These are phyloP conservation scores for Pseudocercospora vitis DNA, from an alignment of 2,329 filamentous ascomycete species.

Conservation along the genomic window DNA sequence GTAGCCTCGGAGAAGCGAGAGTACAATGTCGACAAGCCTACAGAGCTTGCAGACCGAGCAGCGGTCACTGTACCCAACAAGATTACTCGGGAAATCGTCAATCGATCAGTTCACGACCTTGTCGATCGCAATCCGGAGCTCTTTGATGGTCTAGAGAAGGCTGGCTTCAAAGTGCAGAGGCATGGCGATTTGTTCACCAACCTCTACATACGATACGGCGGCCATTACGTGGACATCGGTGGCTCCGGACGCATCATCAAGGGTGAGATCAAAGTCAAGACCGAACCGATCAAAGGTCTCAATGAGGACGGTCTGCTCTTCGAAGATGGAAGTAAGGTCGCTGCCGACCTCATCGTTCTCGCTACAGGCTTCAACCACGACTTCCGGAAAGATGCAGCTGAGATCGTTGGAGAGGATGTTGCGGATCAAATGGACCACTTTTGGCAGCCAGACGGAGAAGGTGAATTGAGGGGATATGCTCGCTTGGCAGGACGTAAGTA, in stretches of 20 bases:
- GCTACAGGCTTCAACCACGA: slow-evolving; percentile 50
- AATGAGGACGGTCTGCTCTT: slow-evolving; percentile 46
- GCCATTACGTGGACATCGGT: slow-evolving; percentile 53
- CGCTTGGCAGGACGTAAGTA: slow-evolving; percentile 42
- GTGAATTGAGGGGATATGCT: slow-evolving; percentile 48
- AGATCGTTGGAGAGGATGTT: slow-evolving; percentile 45
- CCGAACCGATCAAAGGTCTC: slow-evolving; percentile 40
- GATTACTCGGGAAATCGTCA: slow-evolving; percentile 36
- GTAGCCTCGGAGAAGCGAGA: slow-evolving; percentile 18
- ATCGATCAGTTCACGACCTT: slow-evolving; percentile 31
- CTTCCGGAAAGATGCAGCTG: slow-evolving; percentile 42
- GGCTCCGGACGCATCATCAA: slow-evolving; percentile 45
- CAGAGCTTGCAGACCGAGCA: slow-evolving; percentile 26
- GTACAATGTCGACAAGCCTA: slow-evolving; percentile 25
- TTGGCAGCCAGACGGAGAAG: slow-evolving; percentile 49
- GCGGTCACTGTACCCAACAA: slow-evolving; percentile 33
- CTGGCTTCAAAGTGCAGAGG: slow-evolving; percentile 46
- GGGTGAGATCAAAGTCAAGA: slow-evolving; percentile 49
- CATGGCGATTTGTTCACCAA: slow-evolving; percentile 41
- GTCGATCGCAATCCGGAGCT: slow-evolving; percentile 39
- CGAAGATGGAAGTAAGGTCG: slow-evolving; percentile 44
- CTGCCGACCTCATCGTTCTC: slow-evolving; percentile 50
- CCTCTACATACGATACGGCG: slow-evolving; percentile 46
- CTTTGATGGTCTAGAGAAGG: slow-evolving; percentile 45
- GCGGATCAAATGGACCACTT: slow-evolving; percentile 46